Evolutionary conservation across 306 rosid species (phyloP).

Genomic region (Pueraria montana): DNA sequence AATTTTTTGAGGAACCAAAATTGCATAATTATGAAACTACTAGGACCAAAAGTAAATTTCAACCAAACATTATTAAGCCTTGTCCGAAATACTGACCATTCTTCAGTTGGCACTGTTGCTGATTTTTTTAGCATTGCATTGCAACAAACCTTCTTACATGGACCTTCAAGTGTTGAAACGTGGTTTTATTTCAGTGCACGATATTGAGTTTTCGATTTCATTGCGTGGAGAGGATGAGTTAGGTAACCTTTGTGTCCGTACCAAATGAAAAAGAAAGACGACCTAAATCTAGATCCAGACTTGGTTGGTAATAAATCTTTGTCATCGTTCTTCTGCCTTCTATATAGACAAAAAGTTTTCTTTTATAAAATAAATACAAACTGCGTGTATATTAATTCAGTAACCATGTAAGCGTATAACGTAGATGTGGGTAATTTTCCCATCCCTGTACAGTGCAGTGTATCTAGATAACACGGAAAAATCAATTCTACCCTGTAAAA

Average conservation of each 20-base stretch:
- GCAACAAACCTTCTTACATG: not conserved
- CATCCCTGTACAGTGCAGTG: too few relatives aligned
- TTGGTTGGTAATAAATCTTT: slow-evolving; percentile 25
- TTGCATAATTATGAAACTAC: too few relatives aligned
- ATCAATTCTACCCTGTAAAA: too few relatives aligned
- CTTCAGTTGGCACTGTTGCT: not conserved
- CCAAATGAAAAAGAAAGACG: slow-evolving; percentile 32
- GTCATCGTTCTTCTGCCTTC: not conserved
- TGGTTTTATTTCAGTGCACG: not conserved
- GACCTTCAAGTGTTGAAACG: not conserved
- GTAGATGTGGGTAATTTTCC: too few relatives aligned
- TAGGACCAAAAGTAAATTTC: too few relatives aligned
- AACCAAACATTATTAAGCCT: too few relatives aligned
- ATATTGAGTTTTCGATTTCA: not conserved
- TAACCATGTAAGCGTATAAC: too few relatives aligned
- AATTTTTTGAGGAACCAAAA: too few relatives aligned
- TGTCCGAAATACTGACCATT: too few relatives aligned
- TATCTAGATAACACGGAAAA: too few relatives aligned
- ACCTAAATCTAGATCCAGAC: slow-evolving; percentile 16
- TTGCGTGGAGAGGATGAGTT: not conserved
- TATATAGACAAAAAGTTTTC: not conserved
- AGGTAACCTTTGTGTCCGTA: not conserved
- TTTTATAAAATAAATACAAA: not conserved
- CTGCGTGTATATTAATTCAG: too few relatives aligned
- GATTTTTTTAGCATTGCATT: not conserved